These are phyloP conservation scores for Pelargonium myrrhifolium DNA, from an alignment of 441 rosid species.

Conservation along the genomic window DNA sequence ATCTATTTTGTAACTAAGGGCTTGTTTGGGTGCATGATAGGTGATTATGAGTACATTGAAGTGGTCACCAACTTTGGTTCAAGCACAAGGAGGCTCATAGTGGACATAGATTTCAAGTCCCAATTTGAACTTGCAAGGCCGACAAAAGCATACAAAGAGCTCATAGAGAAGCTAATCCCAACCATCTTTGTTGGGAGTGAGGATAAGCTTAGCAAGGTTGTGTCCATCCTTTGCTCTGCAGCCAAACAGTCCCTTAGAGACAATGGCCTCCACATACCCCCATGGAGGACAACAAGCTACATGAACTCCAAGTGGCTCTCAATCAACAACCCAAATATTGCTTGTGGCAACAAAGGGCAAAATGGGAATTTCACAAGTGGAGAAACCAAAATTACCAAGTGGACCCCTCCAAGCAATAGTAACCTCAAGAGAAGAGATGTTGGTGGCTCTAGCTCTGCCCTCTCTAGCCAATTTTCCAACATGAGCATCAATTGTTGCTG, in stretches of 20 bases:
- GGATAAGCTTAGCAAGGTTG: slow-evolving; percentile 27
- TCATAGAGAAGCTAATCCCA: slow-evolving; percentile 28
- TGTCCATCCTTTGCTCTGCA: slow-evolving; percentile 35
- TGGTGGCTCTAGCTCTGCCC: too few species aligned
- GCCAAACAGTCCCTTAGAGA: slow-evolving; percentile 37
- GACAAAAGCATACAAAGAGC: slow-evolving; percentile 28
- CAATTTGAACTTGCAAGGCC: slow-evolving; percentile 51
- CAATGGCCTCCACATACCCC: slow-evolving; percentile 40
- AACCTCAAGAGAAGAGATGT: too few species aligned
- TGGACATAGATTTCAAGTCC: slow-evolving; percentile 42
- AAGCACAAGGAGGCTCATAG: slow-evolving; percentile 24
- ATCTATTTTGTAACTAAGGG: too few species aligned
- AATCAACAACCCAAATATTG: too few species aligned
- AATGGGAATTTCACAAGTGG: too few species aligned
- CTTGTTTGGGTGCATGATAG: slow-evolving; percentile 16
- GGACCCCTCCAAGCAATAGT: too few species aligned
- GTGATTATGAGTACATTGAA: slow-evolving; percentile 40
- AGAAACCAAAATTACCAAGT: too few species aligned
- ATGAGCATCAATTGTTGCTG: too few species aligned
- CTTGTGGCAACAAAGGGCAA: too few species aligned
- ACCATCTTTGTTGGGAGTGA: slow-evolving; percentile 34
- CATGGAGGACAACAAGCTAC: slow-evolving; percentile 39
- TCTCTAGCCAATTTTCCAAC: too few species aligned
- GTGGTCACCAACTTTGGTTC: slow-evolving; percentile 2
- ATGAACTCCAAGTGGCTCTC: slow-evolving; percentile 48